phyloP scores from a whole-genome alignment of 2,329 filamentous ascomycete species.

The Cryphonectria nitschkei region DNA sequence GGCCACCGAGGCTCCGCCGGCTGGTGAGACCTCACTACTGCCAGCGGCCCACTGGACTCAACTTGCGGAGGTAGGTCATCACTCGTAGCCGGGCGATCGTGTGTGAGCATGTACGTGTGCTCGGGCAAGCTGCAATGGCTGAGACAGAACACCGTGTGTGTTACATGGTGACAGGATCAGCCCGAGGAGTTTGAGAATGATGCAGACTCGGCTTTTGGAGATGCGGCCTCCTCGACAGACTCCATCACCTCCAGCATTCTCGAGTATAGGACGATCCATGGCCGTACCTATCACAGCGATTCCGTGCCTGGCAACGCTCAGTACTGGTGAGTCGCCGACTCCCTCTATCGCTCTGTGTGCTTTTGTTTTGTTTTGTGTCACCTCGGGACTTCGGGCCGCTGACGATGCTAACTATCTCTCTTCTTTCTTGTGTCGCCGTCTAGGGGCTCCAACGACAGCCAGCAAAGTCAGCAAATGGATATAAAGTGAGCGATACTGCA shows the following conservation, averaged over 20 bases:
- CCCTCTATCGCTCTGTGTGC: no score
- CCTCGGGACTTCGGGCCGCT: not conserved
- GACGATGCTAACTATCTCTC: not conserved
- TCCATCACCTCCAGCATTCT: slow-evolving; percentile 27
- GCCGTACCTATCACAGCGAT: slow-evolving; percentile 29
- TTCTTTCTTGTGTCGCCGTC: not conserved
- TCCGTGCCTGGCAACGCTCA: slow-evolving; percentile 23
- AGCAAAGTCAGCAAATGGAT: slow-evolving; percentile 39
- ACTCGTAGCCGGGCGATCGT: not conserved
- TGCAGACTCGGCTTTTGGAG: slow-evolving; percentile 27
- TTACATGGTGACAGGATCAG: slow-evolving; percentile 11
- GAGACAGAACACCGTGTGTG: not conserved
- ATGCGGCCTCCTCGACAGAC: slow-evolving; percentile 27
- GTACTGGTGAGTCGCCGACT: slow-evolving; percentile 24
- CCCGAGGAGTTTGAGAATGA: slow-evolving; percentile 23
- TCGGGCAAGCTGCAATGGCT: not conserved
- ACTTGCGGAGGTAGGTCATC: slow-evolving; percentile 25
- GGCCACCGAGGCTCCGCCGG: not conserved
- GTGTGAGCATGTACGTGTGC: not conserved
- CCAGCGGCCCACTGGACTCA: slow-evolving; percentile 28
- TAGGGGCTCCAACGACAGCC: slow-evolving; percentile 38
- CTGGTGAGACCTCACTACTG: slow-evolving; percentile 15
- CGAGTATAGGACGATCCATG: slow-evolving; percentile 28
- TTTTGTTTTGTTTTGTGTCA: slow-evolving; percentile 34
- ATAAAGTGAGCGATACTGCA: slow-evolving; percentile 32